phyloP scores from a whole-genome alignment of 1,284 basidiomycete genomes.

The Pyrrhoderma noxium region DNA sequence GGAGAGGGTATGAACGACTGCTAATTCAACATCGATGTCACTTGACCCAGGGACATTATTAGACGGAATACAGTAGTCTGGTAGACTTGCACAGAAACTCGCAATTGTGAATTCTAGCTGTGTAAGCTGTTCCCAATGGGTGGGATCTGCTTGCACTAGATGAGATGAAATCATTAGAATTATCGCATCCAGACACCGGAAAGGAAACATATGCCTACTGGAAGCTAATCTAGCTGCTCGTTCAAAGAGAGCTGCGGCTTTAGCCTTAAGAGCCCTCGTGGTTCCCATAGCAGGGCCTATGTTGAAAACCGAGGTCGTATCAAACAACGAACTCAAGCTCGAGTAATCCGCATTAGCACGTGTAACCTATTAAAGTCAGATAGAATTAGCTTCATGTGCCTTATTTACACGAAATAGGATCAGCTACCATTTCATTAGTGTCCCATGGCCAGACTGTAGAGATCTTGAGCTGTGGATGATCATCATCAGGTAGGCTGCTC shows the following conservation, averaged over 20 bases:
- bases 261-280: slow-evolving; percentile 34
- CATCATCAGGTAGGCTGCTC: slow-evolving; percentile 44
- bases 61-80: slow-evolving; percentile 25
- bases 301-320: neutral
- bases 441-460: slow-evolving; percentile 43
- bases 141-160: slow-evolving; percentile 14
- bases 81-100: slow-evolving; percentile 36
- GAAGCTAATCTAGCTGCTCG: slow-evolving; percentile 39
- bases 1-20: slow-evolving; percentile 43
- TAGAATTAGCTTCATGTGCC: neutral
- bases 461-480: slow-evolving; percentile 40
- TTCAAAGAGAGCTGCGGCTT: slow-evolving; percentile 44
- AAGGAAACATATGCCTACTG: slow-evolving; percentile 27
- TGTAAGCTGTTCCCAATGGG: slow-evolving; percentile 32
- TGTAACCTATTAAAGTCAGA: neutral
- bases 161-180: slow-evolving; percentile 1
- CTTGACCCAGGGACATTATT: neutral
- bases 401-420: too few relatives aligned
- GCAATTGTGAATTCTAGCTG: slow-evolving; percentile 37
- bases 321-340: slow-evolving; percentile 13
- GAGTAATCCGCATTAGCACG: slow-evolving; percentile 16
- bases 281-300: neutral
- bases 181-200: slow-evolving; percentile 7
- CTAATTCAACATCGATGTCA: slow-evolving; percentile 35
- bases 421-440: neutral